A percentile compares a stretch with the other conserved stretches of the same genome.
These are phyloP conservation scores for Tylopilus vinaceipallidus DNA, from an alignment of 768 basidiomycete species.

Conservation along the genomic window DNA sequence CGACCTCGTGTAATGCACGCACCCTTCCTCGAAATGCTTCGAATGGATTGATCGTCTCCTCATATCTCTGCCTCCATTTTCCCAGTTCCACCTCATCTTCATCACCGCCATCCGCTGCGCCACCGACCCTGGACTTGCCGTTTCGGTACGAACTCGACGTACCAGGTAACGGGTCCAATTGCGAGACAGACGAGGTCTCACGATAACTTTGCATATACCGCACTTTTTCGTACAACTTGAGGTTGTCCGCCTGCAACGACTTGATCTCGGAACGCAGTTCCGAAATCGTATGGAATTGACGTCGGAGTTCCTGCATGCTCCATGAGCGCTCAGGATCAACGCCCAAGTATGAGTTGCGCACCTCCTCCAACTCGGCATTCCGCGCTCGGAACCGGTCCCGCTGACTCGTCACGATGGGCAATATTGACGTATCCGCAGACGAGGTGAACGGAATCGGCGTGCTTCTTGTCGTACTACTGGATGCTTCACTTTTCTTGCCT, in stretches of 20 bases:
- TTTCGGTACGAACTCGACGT: constrained; percentile 16
- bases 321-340: background rate
- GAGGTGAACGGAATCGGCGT: constrained; percentile 71
- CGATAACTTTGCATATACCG: constrained; percentile 98
- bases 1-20: constrained; percentile 32
- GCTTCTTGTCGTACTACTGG: constrained; percentile 36
- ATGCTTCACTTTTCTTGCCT: constrained; percentile 20
- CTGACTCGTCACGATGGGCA: constrained; percentile 98
- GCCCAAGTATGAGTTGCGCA: constrained; percentile 30
- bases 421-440: constrained; percentile 87
- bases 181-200: constrained; percentile 65
- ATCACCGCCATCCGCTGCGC: constrained; percentile 29
- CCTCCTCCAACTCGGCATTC: constrained; percentile 96
- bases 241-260: constrained; percentile 88
- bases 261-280: constrained; percentile 93
- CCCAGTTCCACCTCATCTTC: constrained; percentile 66
- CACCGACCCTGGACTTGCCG: constrained; percentile 2
- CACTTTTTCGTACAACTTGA: constrained; percentile 98
- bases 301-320: constrained; percentile 74
- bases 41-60: constrained; percentile 97
- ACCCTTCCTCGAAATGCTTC: constrained; percentile 96
- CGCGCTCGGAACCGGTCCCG: constrained; percentile 96
- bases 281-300: constrained; percentile 92
- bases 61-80: constrained; percentile 88
- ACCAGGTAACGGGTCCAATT: constrained; percentile 66